Conservation (phyloP, 176 grass and related monocot genomes). For the Miscanthus lutarioriparius region DNA sequence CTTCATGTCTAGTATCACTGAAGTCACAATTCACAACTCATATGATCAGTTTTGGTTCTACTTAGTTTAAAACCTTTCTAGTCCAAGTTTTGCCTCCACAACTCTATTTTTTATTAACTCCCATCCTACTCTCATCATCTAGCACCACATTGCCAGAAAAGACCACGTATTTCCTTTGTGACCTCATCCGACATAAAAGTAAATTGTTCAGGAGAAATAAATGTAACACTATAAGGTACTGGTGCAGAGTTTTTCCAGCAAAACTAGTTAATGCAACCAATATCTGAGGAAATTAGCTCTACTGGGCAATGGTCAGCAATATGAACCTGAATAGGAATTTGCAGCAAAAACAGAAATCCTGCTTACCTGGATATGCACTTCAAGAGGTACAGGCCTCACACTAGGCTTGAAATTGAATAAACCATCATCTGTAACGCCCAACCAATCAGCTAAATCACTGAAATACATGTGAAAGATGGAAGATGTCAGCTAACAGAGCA, state of each 20-base stretch:
- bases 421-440: slow-evolving; percentile 83
- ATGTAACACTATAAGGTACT: slow-evolving; percentile 10
- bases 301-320: slow-evolving; percentile 15
- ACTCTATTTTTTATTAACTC: not conserved
- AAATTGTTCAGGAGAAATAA: slow-evolving; percentile 26
- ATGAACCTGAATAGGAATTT: slow-evolving; percentile 21
- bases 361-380: slow-evolving; percentile 97
- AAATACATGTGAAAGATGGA: slow-evolving; percentile 30
- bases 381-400: slow-evolving; percentile 94
- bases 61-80: not conserved
- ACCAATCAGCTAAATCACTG: slow-evolving; percentile 93
- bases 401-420: slow-evolving; percentile 99
- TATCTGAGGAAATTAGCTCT: slow-evolving; percentile 21
- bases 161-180: not conserved
- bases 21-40: slow-evolving; percentile 4
- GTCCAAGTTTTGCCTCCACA: not conserved
- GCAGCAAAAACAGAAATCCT: slow-evolving; percentile 32
- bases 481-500: slow-evolving; percentile 18
- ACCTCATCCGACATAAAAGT: not conserved
- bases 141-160: not conserved
- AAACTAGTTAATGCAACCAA: slow-evolving; percentile 15
- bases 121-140: not conserved
- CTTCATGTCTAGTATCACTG: not conserved
- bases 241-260: slow-evolving; percentile 18
- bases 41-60: not conserved